phyloP scores from a whole-genome alignment of 2,329 filamentous ascomycete genomes.

The Decorospora gaudefroyi region DNA sequence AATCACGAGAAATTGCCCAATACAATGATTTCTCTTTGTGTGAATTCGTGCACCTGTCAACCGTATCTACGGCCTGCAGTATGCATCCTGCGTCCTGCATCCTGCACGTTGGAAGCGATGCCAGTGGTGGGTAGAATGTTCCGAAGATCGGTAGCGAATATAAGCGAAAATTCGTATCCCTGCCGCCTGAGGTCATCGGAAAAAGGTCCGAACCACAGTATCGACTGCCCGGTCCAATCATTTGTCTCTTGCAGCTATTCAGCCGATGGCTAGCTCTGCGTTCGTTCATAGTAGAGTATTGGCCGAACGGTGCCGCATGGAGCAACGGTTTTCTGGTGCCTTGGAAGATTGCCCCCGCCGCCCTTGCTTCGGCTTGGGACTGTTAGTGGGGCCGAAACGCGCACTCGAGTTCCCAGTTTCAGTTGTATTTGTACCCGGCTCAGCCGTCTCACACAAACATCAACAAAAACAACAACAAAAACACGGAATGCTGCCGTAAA shows the following conservation, averaged over 20 bases:
- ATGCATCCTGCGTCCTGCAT: slow-evolving; percentile 1
- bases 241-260: neutral
- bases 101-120: neutral
- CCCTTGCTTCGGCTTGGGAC: slow-evolving; percentile 13
- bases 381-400: slow-evolving; percentile 9
- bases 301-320: slow-evolving; percentile 14
- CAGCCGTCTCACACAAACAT: slow-evolving; percentile 9
- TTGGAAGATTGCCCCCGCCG: slow-evolving; percentile 13
- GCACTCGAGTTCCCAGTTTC: slow-evolving; percentile 10
- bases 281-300: slow-evolving; percentile 3
- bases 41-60: too few relatives aligned
- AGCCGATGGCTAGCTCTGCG: neutral
- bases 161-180: neutral
- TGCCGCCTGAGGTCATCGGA: slow-evolving; percentile 9
- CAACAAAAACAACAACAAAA: slow-evolving; percentile 12
- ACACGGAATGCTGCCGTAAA: slow-evolving; percentile 7
- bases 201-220: slow-evolving; percentile 1
- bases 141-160: neutral
- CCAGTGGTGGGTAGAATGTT: neutral
- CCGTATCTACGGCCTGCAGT: too few relatives aligned
- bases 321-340: slow-evolving; percentile 11
- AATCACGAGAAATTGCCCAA: too few relatives aligned
- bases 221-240: slow-evolving; percentile 1
- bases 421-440: slow-evolving; percentile 13
- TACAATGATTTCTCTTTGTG: too few relatives aligned